Conservation (phyloP, 768 basidiomycete species). For the Agrocybe pediades region DNA sequence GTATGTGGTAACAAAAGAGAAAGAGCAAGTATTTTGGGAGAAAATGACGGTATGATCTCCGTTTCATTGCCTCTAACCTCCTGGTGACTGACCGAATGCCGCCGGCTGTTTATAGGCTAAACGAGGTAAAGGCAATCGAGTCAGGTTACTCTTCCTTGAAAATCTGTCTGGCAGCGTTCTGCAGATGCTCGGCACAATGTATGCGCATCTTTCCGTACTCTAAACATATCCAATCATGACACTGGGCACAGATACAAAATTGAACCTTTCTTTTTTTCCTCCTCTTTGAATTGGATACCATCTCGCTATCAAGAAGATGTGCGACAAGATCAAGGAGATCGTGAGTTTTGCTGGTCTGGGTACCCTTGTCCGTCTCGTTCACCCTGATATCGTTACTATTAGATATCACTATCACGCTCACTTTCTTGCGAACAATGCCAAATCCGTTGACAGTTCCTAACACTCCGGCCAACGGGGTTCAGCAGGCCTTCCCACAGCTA, state of each 20-base stretch:
- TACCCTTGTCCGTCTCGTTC: too few species aligned
- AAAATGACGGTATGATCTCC: constrained; percentile 28
- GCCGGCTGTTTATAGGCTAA: neutral
- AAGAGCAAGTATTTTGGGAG: constrained; percentile 34
- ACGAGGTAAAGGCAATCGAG: constrained; percentile 30
- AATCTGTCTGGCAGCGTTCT: constrained; percentile 50
- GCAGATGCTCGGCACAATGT: constrained; percentile 63
- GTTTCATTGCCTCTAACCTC: too few species aligned
- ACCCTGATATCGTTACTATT: too few species aligned
- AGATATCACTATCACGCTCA: constrained; percentile 58
- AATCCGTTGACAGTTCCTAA: constrained; percentile 13
- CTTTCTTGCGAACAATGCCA: constrained; percentile 39
- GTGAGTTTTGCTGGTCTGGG: constrained; percentile 30
- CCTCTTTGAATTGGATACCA: constrained; percentile 66
- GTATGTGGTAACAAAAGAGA: constrained; percentile 15
- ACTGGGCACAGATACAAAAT: constrained; percentile 42
- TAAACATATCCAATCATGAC: neutral
- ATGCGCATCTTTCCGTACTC: neutral
- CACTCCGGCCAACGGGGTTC: constrained; percentile 1
- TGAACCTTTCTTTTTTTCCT: constrained; percentile 67
- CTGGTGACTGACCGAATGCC: neutral
- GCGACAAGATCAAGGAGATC: constrained; percentile 41
- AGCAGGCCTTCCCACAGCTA: constrained; percentile 12
- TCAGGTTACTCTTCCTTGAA: constrained; percentile 54
- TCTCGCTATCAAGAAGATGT: constrained; percentile 59